Evolutionary conservation across 768 basidiomycete species (phyloP).

Genomic region (Calvatia gigantea): DNA sequence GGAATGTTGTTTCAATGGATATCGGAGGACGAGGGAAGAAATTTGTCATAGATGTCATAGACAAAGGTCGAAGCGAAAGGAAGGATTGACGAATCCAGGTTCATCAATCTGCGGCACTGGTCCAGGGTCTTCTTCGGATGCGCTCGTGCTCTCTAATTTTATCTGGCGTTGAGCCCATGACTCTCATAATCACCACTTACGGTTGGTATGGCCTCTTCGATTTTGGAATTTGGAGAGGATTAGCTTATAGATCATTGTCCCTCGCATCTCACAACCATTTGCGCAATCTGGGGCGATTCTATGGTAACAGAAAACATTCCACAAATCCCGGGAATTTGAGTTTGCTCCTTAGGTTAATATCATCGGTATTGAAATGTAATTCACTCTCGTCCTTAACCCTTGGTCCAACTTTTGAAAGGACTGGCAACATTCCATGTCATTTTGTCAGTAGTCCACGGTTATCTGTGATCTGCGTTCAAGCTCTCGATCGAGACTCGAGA

Average conservation of each 20-base stretch:
- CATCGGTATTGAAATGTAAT: not conserved
- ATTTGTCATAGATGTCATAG: not conserved
- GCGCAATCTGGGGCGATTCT: no score
- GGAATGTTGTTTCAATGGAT: not conserved
- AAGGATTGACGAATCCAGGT: not conserved
- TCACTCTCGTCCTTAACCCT: not conserved
- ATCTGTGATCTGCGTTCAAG: not conserved
- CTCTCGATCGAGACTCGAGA: not conserved
- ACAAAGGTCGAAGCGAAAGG: not conserved
- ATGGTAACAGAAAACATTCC: no score
- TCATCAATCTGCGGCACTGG: not conserved
- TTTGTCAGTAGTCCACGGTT: conserved; percentile 1
- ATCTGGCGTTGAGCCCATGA: not conserved
- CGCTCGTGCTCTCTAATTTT: conserved; percentile 1
- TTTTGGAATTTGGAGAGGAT: not conserved
- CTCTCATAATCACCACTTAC: not conserved
- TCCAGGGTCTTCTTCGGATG: conserved; percentile 7
- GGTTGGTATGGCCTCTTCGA: not conserved
- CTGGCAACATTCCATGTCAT: conserved; percentile 5
- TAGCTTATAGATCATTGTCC: not conserved
- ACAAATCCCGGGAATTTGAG: no score
- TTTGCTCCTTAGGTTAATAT: no score
- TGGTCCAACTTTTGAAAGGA: not conserved
- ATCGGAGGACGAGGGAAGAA: conserved; percentile 12
- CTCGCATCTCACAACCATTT: not conserved